A percentile compares a stretch with the other conserved stretches of the same genome.
Conservation (phyloP, 2,329 filamentous ascomycete species). For the Aspergillus phoenicis region DNA sequence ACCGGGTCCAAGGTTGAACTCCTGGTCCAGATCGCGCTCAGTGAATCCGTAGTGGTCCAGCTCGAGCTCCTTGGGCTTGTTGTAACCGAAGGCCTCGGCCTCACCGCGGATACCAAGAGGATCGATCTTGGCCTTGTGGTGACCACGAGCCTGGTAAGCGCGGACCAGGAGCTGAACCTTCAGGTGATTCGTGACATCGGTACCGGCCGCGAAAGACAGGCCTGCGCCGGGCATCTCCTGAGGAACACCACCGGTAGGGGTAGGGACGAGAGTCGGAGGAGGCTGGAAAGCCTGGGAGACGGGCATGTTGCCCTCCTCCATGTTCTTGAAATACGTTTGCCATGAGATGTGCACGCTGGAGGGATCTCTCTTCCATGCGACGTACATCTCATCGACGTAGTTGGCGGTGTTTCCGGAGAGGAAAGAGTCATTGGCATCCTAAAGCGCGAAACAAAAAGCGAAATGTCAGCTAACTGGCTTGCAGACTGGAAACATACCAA, state of each 20-base stretch:
- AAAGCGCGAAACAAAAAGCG: constrained; percentile 19
- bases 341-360: constrained; percentile 95
- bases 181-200: constrained; percentile 90
- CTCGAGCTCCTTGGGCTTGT: constrained; percentile 87
- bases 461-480: constrained; percentile 22
- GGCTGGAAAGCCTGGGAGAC: constrained; percentile 96
- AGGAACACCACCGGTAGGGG: constrained; percentile 75
- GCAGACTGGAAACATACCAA: not conserved
- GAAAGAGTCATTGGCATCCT: constrained; percentile 93
- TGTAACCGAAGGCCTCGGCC: constrained; percentile 78
- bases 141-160: constrained; percentile 95
- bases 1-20: constrained; percentile 89
- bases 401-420: constrained; percentile 95
- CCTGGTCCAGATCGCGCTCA: constrained; percentile 88
- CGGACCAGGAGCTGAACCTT: constrained; percentile 97
- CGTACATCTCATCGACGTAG: constrained; percentile 99
- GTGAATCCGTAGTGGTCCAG: constrained; percentile 94
- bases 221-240: constrained; percentile 70
- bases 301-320: constrained; percentile 97
- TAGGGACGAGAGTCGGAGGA: constrained; percentile 86
- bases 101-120: constrained; percentile 91
- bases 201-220: constrained; percentile 66
- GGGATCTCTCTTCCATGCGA: constrained; percentile 94
- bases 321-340: constrained; percentile 99
- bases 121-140: constrained; percentile 98